These are phyloP conservation scores for Talaromyces sp. DNA, from an alignment of 2,329 filamentous ascomycete species.

Conservation along the genomic window DNA sequence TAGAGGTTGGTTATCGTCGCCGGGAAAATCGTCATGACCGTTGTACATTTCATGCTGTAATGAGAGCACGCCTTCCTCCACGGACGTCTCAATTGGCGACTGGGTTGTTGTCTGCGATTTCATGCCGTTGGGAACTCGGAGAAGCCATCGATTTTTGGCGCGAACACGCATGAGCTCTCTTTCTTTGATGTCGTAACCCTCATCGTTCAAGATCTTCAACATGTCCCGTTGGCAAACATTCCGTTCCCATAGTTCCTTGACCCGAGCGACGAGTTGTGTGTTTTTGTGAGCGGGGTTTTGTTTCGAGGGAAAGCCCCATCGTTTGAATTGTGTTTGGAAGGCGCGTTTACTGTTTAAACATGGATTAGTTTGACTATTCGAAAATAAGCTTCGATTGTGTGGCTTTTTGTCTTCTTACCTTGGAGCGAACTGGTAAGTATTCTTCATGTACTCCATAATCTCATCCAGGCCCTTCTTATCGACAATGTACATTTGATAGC, in stretches of 20 bases:
- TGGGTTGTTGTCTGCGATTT: slow-evolving; percentile 41
- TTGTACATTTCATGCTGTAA: slow-evolving; percentile 43
- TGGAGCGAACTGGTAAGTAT: slow-evolving; percentile 65
- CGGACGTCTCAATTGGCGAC: slow-evolving; percentile 20
- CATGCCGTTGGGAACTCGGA: slow-evolving; percentile 62
- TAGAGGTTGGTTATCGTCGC: slow-evolving; percentile 32
- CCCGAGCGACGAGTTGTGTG: slow-evolving; percentile 62
- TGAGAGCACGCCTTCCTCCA: slow-evolving; percentile 40
- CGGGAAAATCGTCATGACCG: slow-evolving; percentile 26
- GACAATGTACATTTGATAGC: slow-evolving; percentile 71
- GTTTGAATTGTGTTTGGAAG: slow-evolving; percentile 72
- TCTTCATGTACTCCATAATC: slow-evolving; percentile 69
- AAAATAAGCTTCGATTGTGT: too few species aligned
- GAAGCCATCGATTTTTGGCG: slow-evolving; percentile 65
- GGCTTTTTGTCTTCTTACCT: too few species aligned
- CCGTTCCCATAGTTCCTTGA: slow-evolving; percentile 74
- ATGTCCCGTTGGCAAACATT: slow-evolving; percentile 74
- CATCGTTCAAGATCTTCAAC: slow-evolving; percentile 65
- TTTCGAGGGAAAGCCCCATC: slow-evolving; percentile 76
- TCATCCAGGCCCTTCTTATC: slow-evolving; percentile 72
- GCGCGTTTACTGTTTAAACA: slow-evolving; percentile 60
- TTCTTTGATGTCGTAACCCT: slow-evolving; percentile 71
- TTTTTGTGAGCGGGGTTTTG: slow-evolving; percentile 72
- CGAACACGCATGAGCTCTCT: slow-evolving; percentile 70
- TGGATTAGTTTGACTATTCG: background rate